Percentiles rank a stretch among this genome's conserved stretches.
These are phyloP conservation scores for Nakazawaea wickerhamii DNA, from an alignment of 805 yeast genomes.

Conservation along the genomic window DNA sequence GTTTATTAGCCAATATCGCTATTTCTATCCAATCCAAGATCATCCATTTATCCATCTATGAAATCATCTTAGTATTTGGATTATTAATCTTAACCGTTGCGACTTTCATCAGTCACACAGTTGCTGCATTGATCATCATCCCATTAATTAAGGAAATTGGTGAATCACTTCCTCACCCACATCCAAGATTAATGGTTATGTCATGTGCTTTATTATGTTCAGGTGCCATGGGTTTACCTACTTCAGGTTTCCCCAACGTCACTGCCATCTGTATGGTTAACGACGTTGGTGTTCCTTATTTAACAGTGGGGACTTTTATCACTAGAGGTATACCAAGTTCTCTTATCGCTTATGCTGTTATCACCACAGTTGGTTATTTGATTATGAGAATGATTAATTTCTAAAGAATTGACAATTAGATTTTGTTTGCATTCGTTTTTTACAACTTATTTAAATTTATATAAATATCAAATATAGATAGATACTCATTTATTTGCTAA, in stretches of 20 bases:
- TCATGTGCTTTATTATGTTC: conserved; percentile 69
- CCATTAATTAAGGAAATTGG: conserved; percentile 92
- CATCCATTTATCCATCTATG: conserved; percentile 63
- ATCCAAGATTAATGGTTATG: conserved; percentile 77
- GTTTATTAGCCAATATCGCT: conserved; percentile 78
- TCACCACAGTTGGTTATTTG: conserved; percentile 75
- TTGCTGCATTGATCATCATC: conserved; percentile 88
- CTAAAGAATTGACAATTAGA: conserved; percentile 19
- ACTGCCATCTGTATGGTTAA: conserved; percentile 95
- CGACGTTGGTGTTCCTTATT: conserved; percentile 84
- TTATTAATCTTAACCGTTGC: conserved; percentile 77
- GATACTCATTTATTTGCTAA: not conserved
- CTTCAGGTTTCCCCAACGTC: conserved; percentile 96
- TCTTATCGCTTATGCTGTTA: conserved; percentile 61
- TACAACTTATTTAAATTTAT: not conserved
- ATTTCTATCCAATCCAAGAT: conserved; percentile 57
- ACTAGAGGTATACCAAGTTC: conserved; percentile 90
- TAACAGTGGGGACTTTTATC: conserved; percentile 82
- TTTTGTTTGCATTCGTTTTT: not conserved
- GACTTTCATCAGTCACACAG: conserved; percentile 94
- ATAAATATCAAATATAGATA: not conserved
- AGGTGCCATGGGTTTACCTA: conserved; percentile 95
- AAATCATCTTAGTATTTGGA: conserved; percentile 76
- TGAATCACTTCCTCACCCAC: conserved; percentile 66
- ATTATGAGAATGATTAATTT: conserved; percentile 57